phyloP scores from a whole-genome alignment of 306 rosid species.

The Amphicarpaea edgeworthii region DNA sequence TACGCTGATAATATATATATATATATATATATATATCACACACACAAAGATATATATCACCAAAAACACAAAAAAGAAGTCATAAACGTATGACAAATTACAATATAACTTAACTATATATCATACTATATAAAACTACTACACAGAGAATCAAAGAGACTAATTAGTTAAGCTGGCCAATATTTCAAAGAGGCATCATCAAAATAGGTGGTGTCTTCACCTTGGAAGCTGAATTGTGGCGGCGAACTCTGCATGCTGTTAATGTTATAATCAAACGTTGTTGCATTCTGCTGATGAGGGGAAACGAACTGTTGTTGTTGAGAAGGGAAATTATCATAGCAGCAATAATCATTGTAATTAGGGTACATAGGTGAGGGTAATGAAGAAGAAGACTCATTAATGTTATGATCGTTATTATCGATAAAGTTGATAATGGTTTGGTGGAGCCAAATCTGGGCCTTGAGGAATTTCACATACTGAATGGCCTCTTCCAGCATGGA shows the following conservation, averaged over 20 bases:
- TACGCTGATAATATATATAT: background rate
- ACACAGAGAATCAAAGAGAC: background rate
- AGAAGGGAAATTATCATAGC: slow-evolving; percentile 29
- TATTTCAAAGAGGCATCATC: background rate
- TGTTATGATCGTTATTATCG: background rate
- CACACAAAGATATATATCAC: background rate
- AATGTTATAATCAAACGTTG: background rate
- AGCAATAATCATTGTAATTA: background rate
- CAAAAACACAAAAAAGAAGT: too few relatives aligned
- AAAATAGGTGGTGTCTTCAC: slow-evolving; percentile 7
- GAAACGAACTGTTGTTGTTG: background rate
- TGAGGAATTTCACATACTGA: slow-evolving; percentile 84
- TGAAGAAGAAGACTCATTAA: background rate
- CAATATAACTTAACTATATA: background rate
- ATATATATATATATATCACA: background rate
- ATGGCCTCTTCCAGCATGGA: slow-evolving; percentile 93
- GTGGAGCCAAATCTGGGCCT: slow-evolving; percentile 86
- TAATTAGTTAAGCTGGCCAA: background rate
- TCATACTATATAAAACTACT: background rate
- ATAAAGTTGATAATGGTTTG: slow-evolving; percentile 63
- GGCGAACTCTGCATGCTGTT: background rate
- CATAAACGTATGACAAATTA: background rate
- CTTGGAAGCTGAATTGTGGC: slow-evolving; percentile 8
- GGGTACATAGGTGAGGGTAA: background rate
- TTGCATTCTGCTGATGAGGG: background rate